Evolutionary conservation across 305 asterid species (phyloP).

Genomic region (Fraxinus nigra): DNA sequence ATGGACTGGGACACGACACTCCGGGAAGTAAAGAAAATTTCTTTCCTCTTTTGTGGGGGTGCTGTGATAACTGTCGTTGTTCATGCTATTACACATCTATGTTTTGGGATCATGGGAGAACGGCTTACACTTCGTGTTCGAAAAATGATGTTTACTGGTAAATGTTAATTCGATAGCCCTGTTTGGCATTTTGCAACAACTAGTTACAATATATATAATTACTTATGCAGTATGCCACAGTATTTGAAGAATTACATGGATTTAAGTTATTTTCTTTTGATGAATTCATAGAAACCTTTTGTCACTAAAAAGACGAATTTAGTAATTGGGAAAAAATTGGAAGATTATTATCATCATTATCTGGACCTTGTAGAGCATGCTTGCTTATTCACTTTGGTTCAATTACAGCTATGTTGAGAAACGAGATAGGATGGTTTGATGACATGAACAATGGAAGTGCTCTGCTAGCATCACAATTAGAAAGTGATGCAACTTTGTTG

Average conservation of each 20-base stretch:
- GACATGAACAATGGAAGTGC: slow-evolving; percentile 70
- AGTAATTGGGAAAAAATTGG: background rate
- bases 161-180: background rate
- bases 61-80: slow-evolving; percentile 72
- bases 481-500: slow-evolving; percentile 79
- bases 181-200: background rate
- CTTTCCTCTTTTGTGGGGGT: slow-evolving; percentile 79
- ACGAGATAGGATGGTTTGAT: slow-evolving; percentile 97
- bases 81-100: slow-evolving; percentile 71
- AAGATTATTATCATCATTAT: slow-evolving; percentile 1
- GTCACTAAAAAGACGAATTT: background rate
- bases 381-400: slow-evolving; percentile 3
- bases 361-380: background rate
- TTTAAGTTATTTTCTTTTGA: background rate
- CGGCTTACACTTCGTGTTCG: slow-evolving; percentile 87
- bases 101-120: slow-evolving; percentile 93
- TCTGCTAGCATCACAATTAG: slow-evolving; percentile 82
- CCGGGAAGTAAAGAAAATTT: slow-evolving; percentile 73
- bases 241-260: background rate
- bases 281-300: background rate
- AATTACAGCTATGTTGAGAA: slow-evolving; percentile 84
- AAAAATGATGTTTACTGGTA: slow-evolving; percentile 87
- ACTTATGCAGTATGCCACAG: background rate
- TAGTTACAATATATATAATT: background rate
- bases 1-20: slow-evolving; percentile 96